Evolutionary conservation across 139 green algal species (phyloP).

Genomic region (Chlamydomonas sphaeroides): DNA sequence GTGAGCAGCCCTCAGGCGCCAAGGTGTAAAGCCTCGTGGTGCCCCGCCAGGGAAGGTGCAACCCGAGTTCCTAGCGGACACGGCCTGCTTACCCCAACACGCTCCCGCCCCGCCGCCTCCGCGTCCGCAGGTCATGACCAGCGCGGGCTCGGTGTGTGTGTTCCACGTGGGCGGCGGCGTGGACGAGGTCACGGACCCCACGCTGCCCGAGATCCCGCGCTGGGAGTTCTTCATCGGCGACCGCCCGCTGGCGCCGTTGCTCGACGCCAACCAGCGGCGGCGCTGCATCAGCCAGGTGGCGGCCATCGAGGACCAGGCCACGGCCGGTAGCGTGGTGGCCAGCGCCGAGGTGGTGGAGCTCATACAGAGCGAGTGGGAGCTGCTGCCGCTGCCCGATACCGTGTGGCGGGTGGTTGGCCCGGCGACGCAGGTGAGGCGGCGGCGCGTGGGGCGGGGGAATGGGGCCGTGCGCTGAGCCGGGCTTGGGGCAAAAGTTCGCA

Average conservation of each 20-base stretch:
- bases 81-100: background rate
- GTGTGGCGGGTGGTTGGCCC: constrained; percentile 39
- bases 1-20: too few species aligned
- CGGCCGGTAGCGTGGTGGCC: constrained; percentile 63
- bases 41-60: too few species aligned
- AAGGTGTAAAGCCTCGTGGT: too few species aligned
- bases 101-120: background rate
- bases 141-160: constrained; percentile 64
- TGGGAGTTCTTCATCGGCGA: constrained; percentile 89
- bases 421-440: too few species aligned
- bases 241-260: constrained; percentile 48
- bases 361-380: constrained; percentile 44
- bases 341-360: constrained; percentile 61
- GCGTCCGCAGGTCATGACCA: constrained; percentile 66
- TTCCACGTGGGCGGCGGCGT: constrained; percentile 76
- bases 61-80: too few species aligned
- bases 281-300: constrained; percentile 64
- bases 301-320: constrained; percentile 53
- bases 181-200: constrained; percentile 51
- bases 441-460: too few species aligned
- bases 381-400: constrained; percentile 40
- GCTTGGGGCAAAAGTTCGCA: too few species aligned
- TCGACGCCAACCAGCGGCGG: constrained; percentile 46
- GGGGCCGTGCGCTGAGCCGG: too few species aligned
- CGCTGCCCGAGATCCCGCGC: constrained; percentile 50